Base-by-base conservation (phyloP, 108 stramenopile genomes). In the Fragilariopsis cylindrus region DNA sequence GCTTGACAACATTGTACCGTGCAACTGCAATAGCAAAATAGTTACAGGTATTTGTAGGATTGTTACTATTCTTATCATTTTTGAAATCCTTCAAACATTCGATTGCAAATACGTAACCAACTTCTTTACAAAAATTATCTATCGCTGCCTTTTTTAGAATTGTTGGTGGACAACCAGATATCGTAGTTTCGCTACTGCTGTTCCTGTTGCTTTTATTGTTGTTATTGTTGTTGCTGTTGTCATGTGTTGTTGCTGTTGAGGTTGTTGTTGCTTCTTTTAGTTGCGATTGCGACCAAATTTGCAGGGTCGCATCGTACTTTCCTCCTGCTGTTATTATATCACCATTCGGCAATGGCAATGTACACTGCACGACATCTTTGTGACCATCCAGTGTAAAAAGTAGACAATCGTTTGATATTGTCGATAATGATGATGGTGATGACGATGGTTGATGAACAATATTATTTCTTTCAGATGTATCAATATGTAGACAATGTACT, bases 41-140 rank as follows among this genome's bases (percentile, higher is more conserved):
- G 42, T 65, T 47, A 4, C 0, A 6, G 4, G 21, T 57, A 18
- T 45, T 44, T 19, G 41, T 65, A 4, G 57, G 49, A 16, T 13
- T 45, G 5, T 46, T 13, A 8, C 4, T 12, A 19, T 19, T 46
- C 12, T 21, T 47, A 47, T 68, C 50, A 43, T 53, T 68, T 62
- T 79, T 76, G 18, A 67, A 56, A 57, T 82, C 86, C 2, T 63
- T 67, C 19, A 87, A 60, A 2, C 82, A 75, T 46, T 54, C 60
- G 63, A 84, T 60, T 50, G 78, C 86, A 67, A 87, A 87, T 7
- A 87, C 80, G 49, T 87, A 87, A 11, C 86, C 86, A 15, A 75
- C 73, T 6, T 76, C 72, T 16, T 69, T 44, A 44, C 57, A 46
- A 15, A 72, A 46, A 58, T 67, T 69, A 9, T 48, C 18, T 2